Conservation (phyloP, 2,329 filamentous ascomycete species). For the Plectosphaerella cucumerina region DNA sequence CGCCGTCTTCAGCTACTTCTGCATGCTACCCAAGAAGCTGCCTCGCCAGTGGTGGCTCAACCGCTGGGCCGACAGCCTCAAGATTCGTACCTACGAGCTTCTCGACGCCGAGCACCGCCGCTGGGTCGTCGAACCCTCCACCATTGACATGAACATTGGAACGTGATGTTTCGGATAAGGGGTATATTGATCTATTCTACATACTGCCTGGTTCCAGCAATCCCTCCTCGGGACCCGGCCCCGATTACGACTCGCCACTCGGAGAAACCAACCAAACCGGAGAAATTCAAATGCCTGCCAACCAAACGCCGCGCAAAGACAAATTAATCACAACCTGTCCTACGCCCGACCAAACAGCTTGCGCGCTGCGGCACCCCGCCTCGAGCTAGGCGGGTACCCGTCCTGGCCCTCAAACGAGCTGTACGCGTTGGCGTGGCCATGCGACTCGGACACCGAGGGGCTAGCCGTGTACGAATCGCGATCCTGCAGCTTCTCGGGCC, state of each 20-base stretch:
- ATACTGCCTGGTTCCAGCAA: background rate
- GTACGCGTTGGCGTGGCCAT: constrained; percentile 6
- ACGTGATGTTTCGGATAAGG: background rate
- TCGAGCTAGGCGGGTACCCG: constrained; percentile 6
- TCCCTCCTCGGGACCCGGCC: too few relatives aligned
- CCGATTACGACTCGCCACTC: background rate
- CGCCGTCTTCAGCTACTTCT: constrained; percentile 29
- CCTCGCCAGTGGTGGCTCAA: constrained; percentile 30
- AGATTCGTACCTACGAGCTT: constrained; percentile 22
- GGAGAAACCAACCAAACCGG: background rate
- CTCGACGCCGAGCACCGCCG: constrained; percentile 29
- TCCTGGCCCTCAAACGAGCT: constrained; percentile 4
- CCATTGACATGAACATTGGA: background rate
- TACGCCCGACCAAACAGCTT: constrained; percentile 12
- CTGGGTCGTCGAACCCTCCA: constrained; percentile 21
- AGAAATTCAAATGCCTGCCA: too few relatives aligned
- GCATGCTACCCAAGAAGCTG: constrained; percentile 23
- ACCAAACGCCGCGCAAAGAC: background rate
- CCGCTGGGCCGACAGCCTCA: constrained; percentile 26
- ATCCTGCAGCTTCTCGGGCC: constrained; percentile 27
- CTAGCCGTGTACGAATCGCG: constrained; percentile 4
- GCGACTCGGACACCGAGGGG: constrained; percentile 4
- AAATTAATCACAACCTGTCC: background rate
- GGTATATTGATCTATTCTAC: constrained; percentile 1
- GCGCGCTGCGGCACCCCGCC: constrained; percentile 10